Evolutionary conservation across 768 basidiomycete genomes (phyloP).

Genomic region (Serendipita sp.): DNA sequence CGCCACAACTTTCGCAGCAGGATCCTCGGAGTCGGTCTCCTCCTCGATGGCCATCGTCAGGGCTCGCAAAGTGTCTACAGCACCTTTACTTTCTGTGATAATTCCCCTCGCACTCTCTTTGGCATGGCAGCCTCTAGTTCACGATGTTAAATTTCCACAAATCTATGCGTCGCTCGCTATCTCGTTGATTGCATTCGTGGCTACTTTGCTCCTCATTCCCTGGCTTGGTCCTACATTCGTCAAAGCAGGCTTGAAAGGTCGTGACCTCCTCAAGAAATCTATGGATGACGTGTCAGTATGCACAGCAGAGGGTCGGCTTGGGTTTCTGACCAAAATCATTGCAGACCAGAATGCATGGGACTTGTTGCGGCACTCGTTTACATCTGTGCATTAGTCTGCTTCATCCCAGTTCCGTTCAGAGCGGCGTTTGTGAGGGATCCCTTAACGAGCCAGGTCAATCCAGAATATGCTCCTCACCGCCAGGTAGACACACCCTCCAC

Average conservation of each 20-base stretch:
- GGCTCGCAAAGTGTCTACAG: neutral
- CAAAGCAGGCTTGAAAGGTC: conserved; percentile 66
- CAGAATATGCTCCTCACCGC: conserved; percentile 25
- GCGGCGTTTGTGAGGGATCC: conserved; percentile 19
- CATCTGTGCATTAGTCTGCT: conserved; percentile 71
- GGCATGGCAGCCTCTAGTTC: conserved; percentile 3
- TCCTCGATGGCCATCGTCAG: conserved; percentile 5
- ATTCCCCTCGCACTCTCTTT: neutral
- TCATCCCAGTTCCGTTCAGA: conserved; percentile 92
- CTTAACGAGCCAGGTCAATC: conserved; percentile 1
- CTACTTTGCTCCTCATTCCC: conserved; percentile 67
- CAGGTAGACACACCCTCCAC: conserved; percentile 15
- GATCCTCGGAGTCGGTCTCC: neutral
- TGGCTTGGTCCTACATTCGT: conserved; percentile 66
- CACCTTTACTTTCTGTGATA: neutral
- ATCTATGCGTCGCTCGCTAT: conserved; percentile 71
- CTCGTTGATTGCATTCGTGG: conserved; percentile 66
- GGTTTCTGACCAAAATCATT: neutral
- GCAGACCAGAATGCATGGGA: conserved; percentile 86
- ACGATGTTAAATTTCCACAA: conserved; percentile 17
- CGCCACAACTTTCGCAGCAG: neutral
- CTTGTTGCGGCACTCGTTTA: conserved; percentile 84
- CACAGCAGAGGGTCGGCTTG: neutral
- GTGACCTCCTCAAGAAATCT: conserved; percentile 75
- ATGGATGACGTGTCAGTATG: conserved; percentile 47